A percentile compares a stretch with the other conserved stretches of the same genome.
Evolutionary conservation across 306 rosid species (phyloP).

Genomic region (peach (Prunus persica)): DNA sequence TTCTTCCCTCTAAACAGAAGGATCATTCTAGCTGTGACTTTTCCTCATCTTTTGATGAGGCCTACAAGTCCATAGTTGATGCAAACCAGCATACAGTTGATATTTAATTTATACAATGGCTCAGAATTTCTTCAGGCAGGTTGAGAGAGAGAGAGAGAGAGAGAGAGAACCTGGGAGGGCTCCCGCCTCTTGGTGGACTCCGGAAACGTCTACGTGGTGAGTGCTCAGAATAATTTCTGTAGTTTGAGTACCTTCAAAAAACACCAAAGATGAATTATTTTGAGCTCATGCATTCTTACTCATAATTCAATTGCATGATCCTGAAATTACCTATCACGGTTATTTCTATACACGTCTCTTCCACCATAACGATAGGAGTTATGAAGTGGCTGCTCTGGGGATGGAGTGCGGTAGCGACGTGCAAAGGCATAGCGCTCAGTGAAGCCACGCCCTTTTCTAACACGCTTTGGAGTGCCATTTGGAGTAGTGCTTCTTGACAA

Average conservation of each 20-base stretch:
- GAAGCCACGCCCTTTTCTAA: conserved; percentile 97
- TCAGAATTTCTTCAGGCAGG: not conserved
- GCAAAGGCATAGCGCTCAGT: conserved; percentile 86
- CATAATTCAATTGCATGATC: conserved; percentile 4
- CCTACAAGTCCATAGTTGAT: too few species aligned
- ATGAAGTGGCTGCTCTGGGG: conserved; percentile 60
- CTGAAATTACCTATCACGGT: conserved; percentile 62
- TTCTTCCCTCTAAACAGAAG: not conserved
- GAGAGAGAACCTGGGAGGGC: conserved; percentile 66
- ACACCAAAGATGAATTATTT: conserved; percentile 27
- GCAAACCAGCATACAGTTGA: not conserved
- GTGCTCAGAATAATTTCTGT: conserved; percentile 56
- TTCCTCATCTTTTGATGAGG: too few species aligned
- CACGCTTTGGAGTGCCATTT: conserved; percentile 72
- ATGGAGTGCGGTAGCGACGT: conserved; percentile 91
- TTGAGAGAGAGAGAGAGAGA: not conserved
- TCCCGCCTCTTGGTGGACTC: conserved; percentile 71
- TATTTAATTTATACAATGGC: not conserved
- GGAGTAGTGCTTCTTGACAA: conserved; percentile 79
- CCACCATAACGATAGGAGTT: conserved; percentile 50
- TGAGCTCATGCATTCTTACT: not conserved
- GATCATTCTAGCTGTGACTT: not conserved
- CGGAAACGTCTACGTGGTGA: conserved; percentile 59
- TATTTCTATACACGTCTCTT: conserved; percentile 53
- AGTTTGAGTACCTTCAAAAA: conserved; percentile 61